These are phyloP conservation scores for Lomentospora prolificans DNA, from an alignment of 2,329 filamentous ascomycete genomes.

Conservation along the genomic window DNA sequence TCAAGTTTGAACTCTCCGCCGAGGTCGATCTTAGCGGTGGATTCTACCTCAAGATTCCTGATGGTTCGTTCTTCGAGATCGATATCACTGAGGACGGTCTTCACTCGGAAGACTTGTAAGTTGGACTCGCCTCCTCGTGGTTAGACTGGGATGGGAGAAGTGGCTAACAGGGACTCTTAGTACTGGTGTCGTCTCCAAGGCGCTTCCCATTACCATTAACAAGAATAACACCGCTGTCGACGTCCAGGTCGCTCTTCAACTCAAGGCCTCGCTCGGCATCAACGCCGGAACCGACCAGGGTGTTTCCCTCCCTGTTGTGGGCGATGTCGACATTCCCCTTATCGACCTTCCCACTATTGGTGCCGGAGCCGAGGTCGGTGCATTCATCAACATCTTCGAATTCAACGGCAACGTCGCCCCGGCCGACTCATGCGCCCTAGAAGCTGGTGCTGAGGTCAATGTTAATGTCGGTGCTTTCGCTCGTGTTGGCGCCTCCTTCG, in stretches of 20 bases:
- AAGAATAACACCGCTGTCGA: constrained; percentile 1
- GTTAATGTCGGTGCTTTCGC: constrained; percentile 7
- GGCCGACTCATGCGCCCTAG: constrained; percentile 4
- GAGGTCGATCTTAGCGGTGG: constrained; percentile 4
- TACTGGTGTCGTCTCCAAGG: constrained; percentile 1
- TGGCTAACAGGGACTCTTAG: neutral
- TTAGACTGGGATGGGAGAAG: neutral
- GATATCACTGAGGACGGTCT: constrained; percentile 5
- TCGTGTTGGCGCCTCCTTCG: neutral
- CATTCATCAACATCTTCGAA: constrained; percentile 8
- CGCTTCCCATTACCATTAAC: constrained; percentile 8
- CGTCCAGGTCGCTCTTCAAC: constrained; percentile 4
- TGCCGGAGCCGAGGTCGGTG: constrained; percentile 7
- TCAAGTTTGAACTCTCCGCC: neutral
- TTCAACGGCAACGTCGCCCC: constrained; percentile 4
- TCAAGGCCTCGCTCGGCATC: constrained; percentile 5
- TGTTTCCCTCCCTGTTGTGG: neutral
- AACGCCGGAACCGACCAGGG: neutral
- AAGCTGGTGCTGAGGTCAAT: constrained; percentile 6
- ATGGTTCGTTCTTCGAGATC: constrained; percentile 9
- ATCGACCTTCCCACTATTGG: constrained; percentile 4
- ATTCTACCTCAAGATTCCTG: constrained; percentile 7
- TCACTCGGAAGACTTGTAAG: constrained; percentile 4
- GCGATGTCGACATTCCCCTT: neutral
- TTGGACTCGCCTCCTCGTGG: too few relatives aligned